Evolutionary conservation across 2,329 filamentous ascomycete genomes (phyloP).

Genomic region (Xylaria sp.): DNA sequence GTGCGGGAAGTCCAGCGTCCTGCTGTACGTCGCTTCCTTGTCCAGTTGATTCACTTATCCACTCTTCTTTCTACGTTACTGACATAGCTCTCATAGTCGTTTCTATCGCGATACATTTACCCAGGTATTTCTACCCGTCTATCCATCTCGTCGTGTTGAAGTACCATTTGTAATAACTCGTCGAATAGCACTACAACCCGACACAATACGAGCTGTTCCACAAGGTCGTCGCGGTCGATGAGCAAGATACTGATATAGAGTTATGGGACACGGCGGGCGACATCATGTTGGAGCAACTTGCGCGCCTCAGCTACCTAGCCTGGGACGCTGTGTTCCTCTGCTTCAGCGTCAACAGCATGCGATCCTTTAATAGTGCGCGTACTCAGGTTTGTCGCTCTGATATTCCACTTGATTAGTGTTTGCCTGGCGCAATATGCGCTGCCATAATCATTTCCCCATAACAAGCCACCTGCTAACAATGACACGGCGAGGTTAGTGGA

Average conservation of each 20-base stretch:
- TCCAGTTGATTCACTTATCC: not conserved
- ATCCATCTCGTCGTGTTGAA: too few relatives aligned
- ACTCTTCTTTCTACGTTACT: not conserved
- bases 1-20: slow-evolving; percentile 41
- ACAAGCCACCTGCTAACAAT: slow-evolving; percentile 9
- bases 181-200: slow-evolving; percentile 27
- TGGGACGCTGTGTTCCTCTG: slow-evolving; percentile 48
- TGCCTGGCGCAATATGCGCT: not conserved
- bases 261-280: slow-evolving; percentile 42
- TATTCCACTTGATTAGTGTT: too few relatives aligned
- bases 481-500: slow-evolving; percentile 56
- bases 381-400: slow-evolving; percentile 36
- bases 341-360: slow-evolving; percentile 41
- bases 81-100: slow-evolving; percentile 31
- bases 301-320: slow-evolving; percentile 37
- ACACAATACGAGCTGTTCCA: slow-evolving; percentile 41
- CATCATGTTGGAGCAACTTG: slow-evolving; percentile 37
- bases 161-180: slow-evolving; percentile 12
- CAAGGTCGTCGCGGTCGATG: slow-evolving; percentile 34
- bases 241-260: slow-evolving; percentile 38
- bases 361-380: slow-evolving; percentile 37
- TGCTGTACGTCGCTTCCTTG: slow-evolving; percentile 34
- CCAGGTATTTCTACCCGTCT: slow-evolving; percentile 23
- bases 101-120: slow-evolving; percentile 37
- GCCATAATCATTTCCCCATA: not conserved